Evolutionary conservation across 768 basidiomycete genomes (phyloP).

Genomic region (Boletus subcaerulescens): DNA sequence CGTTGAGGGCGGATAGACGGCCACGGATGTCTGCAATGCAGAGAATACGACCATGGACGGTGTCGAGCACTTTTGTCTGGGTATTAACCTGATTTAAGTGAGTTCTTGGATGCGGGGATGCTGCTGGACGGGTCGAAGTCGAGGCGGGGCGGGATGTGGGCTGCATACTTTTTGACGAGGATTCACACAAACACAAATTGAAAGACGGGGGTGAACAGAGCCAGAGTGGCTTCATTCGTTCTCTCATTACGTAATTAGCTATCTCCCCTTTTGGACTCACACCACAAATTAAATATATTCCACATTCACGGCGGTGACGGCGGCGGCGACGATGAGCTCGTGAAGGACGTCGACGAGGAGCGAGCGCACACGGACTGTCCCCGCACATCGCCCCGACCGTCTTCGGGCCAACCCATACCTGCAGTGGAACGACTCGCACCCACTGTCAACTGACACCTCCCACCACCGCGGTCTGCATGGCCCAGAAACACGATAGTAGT

Average conservation of each 20-base stretch:
- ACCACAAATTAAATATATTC: constrained; percentile 7
- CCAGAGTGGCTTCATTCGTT: constrained; percentile 7
- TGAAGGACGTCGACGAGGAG: constrained; percentile 10
- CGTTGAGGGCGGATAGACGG: constrained; percentile 82
- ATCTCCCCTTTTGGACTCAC: constrained; percentile 14
- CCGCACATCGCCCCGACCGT: neutral
- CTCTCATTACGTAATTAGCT: constrained; percentile 26
- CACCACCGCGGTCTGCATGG: constrained; percentile 21
- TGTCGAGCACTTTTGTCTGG: constrained; percentile 77
- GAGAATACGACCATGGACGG: constrained; percentile 79
- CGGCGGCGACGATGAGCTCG: constrained; percentile 27
- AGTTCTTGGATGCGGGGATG: constrained; percentile 51
- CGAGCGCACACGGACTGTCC: constrained; percentile 11
- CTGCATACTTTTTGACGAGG: constrained; percentile 44
- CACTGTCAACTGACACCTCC: neutral
- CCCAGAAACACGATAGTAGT: constrained; percentile 24
- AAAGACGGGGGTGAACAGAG: constrained; percentile 13
- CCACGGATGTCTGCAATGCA: constrained; percentile 95
- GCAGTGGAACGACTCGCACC: neutral
- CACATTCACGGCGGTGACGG: constrained; percentile 9
- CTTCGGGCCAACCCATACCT: neutral
- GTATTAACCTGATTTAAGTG: constrained; percentile 58
- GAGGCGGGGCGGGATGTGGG: constrained; percentile 56
- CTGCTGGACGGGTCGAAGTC: constrained; percentile 55
- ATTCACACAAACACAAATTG: constrained; percentile 12